These are phyloP conservation scores for Trichophyton schoenleinii DNA, from an alignment of 2,329 filamentous ascomycete genomes.

Conservation along the genomic window DNA sequence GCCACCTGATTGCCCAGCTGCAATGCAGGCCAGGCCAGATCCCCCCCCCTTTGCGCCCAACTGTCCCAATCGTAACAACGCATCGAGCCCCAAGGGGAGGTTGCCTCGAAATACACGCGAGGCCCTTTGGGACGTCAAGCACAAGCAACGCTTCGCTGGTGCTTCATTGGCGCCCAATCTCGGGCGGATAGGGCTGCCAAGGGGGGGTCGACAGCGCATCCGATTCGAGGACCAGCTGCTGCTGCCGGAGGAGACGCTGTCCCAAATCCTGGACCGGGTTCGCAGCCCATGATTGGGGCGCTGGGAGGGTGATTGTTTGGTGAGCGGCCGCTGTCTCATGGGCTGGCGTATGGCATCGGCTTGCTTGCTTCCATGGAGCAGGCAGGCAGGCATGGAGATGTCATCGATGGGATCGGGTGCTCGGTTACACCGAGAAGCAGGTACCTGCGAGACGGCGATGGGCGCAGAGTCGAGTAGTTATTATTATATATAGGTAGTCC, in stretches of 20 bases:
- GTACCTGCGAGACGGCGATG: neutral
- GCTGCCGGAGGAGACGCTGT: neutral
- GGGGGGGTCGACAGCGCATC: constrained; percentile 2
- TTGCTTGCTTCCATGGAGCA: too few relatives aligned
- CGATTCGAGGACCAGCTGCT: constrained; percentile 1
- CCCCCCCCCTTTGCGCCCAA: neutral
- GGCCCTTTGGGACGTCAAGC: neutral
- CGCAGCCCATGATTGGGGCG: neutral
- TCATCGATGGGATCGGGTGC: neutral
- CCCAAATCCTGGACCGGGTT: neutral
- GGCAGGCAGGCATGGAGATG: neutral
- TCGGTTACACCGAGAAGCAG: neutral
- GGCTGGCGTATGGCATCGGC: neutral
- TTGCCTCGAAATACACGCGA: neutral
- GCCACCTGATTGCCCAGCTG: neutral
- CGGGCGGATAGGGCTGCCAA: constrained; percentile 6
- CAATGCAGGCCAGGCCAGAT: neutral
- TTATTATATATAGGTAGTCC: neutral
- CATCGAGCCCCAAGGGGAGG: neutral
- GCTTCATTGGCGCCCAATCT: constrained; percentile 8
- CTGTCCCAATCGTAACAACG: constrained; percentile 1
- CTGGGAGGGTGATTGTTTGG: neutral
- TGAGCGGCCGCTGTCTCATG: neutral
- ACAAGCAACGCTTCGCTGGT: neutral
- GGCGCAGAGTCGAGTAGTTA: neutral